Evolutionary conservation across 2,329 filamentous ascomycete genomes (phyloP), one percentile per base, ranked within the genome.

Genomic region (Ascochyta pisi): DNA sequence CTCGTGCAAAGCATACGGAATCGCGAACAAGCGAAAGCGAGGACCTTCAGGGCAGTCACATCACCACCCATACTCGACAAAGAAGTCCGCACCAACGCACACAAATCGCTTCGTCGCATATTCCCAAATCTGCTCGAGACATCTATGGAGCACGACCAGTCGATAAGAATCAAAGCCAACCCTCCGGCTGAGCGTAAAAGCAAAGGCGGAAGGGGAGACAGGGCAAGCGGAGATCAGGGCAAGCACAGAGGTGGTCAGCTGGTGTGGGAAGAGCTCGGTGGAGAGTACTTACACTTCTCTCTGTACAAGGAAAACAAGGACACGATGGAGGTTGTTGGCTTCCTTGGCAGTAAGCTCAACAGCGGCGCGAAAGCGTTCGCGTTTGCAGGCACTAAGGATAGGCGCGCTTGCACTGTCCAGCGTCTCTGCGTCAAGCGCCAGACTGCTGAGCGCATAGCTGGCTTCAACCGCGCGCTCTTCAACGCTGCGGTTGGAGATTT

Each of bases 291-390:
- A 13, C 92, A 96, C 74, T 96, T 96, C 74, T 94, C 91, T 0
- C 82, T 97, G 47, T 96, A 94, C 84, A 97, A 97, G 78, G 93
- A 96, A 78, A 97, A 97, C 78, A 93, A 94, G 71, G 93, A 97
- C 72, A 97, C 93, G 1, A 96, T 96, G 90, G 93, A 97, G 66
- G 89, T 91, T 0, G 82, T 96, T 49, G 88, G 86, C 49, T 91
- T 89, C 68, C 83, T 97, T 37, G 86, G 88, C 1, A 89, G 89
- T 39, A 84, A 89, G 61, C 78, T 96, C 60, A 90, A 89, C 70
- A 81, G 90, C 61, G 83, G 83, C 37, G 71, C 83, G 3, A 92
- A 90, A 72, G 82, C 84, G 24, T 90, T 93, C 65, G 83, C 86
- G 54, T 94, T 96, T 66, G 92, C 93, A 3, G 93, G 93, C 8